phyloP scores from a whole-genome alignment of 2,329 filamentous ascomycete species.

The Xylaria sp. region DNA sequence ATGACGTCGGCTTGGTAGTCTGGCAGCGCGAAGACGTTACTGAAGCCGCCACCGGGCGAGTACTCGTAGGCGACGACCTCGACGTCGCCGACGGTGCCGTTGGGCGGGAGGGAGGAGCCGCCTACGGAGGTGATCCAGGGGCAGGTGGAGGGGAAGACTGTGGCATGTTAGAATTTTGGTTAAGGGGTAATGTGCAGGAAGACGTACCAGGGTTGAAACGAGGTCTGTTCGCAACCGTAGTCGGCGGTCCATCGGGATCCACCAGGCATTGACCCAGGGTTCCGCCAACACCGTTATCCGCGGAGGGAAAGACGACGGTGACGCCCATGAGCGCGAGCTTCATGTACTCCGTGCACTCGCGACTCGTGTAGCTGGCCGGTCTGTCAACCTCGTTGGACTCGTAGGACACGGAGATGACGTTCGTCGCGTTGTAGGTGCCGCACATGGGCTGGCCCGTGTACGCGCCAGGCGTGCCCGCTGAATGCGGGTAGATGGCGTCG shows the following conservation, averaged over 20 bases:
- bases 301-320: neutral
- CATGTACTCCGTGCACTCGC: conserved; percentile 20
- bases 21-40: conserved; percentile 39
- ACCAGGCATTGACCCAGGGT: neutral
- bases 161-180: neutral
- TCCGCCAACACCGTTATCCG: neutral
- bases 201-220: neutral
- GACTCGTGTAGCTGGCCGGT: conserved; percentile 19
- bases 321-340: neutral
- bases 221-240: neutral
- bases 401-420: conserved; percentile 23
- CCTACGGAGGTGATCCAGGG: neutral
- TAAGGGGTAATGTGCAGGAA: neutral
- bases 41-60: conserved; percentile 40
- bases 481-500: conserved; percentile 22
- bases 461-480: conserved; percentile 9
- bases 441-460: conserved; percentile 22
- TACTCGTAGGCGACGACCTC: conserved; percentile 6
- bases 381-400: conserved; percentile 16
- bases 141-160: neutral
- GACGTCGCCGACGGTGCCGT: neutral
- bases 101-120: neutral
- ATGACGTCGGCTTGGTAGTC: conserved; percentile 38
- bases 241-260: neutral
- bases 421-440: conserved; percentile 21